Evolutionary conservation across 2,329 filamentous ascomycete genomes (phyloP).

Genomic region (Helotiales sp.): DNA sequence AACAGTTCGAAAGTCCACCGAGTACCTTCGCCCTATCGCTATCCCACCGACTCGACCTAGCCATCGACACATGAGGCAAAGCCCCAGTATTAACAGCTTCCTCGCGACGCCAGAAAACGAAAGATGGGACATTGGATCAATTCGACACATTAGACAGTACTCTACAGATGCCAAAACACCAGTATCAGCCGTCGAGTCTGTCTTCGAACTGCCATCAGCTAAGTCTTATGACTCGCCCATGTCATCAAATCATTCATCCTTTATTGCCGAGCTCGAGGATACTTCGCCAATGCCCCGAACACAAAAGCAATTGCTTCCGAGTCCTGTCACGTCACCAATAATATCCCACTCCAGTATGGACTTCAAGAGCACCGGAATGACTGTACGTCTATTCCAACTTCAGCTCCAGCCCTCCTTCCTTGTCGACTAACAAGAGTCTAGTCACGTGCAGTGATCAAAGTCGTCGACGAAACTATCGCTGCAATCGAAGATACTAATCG

Average conservation of each 20-base stretch:
- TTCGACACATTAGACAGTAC: constrained; percentile 19
- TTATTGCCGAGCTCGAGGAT: constrained; percentile 30
- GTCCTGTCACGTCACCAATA: constrained; percentile 4
- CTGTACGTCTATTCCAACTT: neutral
- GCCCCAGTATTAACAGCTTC: constrained; percentile 17
- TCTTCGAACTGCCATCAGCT: constrained; percentile 26
- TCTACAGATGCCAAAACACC: constrained; percentile 23
- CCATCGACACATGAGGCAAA: neutral
- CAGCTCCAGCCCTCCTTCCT: neutral
- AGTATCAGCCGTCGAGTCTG: constrained; percentile 26
- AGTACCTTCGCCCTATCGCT: constrained; percentile 3
- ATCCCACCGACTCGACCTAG: neutral
- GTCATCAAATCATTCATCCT: constrained; percentile 21
- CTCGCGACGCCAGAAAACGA: constrained; percentile 19
- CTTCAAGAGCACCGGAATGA: constrained; percentile 9
- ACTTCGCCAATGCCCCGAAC: constrained; percentile 21
- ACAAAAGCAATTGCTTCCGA: neutral
- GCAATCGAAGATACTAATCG: constrained; percentile 30
- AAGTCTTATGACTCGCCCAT: constrained; percentile 14
- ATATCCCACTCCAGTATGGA: constrained; percentile 17
- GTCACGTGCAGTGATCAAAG: constrained; percentile 26
- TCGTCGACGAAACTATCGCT: constrained; percentile 28
- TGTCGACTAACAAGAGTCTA: constrained; percentile 1
- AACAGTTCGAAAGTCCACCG: constrained; percentile 1
- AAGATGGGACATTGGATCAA: constrained; percentile 20